Conservation (phyloP, 192 early-diverging fungal genomes). For the Backusella circina region DNA sequence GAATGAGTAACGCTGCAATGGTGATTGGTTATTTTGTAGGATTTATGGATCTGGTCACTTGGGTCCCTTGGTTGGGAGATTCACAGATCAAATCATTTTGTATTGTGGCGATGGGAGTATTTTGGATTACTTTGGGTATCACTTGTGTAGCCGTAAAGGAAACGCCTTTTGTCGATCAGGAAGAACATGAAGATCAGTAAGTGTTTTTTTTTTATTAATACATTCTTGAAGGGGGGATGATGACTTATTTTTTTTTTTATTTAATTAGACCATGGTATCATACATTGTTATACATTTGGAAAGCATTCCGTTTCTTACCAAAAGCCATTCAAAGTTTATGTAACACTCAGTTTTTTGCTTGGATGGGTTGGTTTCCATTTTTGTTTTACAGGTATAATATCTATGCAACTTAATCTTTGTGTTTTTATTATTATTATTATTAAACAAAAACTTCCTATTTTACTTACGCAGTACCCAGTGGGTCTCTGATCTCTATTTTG, state of each 20-base stretch:
- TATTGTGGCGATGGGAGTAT: constrained; percentile 63
- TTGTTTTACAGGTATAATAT: constrained; percentile 79
- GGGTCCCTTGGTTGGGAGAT: constrained; percentile 67
- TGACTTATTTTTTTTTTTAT: neutral
- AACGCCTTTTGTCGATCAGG: constrained; percentile 27
- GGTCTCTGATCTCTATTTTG: constrained; percentile 58
- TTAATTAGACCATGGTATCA: constrained; percentile 42
- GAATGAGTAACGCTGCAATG: constrained; percentile 83
- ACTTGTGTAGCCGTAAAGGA: constrained; percentile 70
- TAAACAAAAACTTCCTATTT: neutral
- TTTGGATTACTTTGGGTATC: constrained; percentile 53
- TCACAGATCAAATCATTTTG: constrained; percentile 84
- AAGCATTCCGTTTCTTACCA: constrained; percentile 65
- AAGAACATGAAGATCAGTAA: constrained; percentile 22
- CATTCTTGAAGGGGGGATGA: neutral
- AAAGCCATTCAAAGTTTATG: constrained; percentile 71
- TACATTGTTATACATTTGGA: constrained; percentile 50
- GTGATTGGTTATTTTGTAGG: constrained; percentile 86
- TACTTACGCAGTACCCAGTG: constrained; percentile 54
- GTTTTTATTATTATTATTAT: neutral
- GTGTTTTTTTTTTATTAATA: neutral
- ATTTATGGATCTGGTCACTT: constrained; percentile 67
- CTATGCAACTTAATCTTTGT: constrained; percentile 31
- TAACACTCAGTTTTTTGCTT: constrained; percentile 92
- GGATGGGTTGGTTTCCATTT: constrained; percentile 98